A percentile compares a stretch with the other conserved stretches of the same genome.
These are phyloP conservation scores for Saraca asoca DNA, from an alignment of 331 rosid genomes.

Conservation along the genomic window DNA sequence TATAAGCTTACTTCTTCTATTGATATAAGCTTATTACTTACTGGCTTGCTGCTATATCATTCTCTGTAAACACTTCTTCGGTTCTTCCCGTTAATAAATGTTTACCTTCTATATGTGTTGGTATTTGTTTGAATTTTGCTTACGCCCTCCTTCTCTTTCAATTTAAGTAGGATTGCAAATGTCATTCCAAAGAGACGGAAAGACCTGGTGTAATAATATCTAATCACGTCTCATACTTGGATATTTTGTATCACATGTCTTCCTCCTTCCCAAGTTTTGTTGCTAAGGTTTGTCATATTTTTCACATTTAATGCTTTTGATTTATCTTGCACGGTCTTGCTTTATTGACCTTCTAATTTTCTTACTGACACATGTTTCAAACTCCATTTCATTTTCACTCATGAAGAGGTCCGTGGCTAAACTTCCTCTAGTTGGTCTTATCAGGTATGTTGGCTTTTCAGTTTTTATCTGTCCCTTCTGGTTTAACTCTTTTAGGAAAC, in stretches of 20 bases:
- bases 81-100: not conserved
- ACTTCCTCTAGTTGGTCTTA: constrained; percentile 86
- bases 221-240: constrained; percentile 89
- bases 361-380: constrained; percentile 47
- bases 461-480: constrained; percentile 3
- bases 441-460: constrained; percentile 60
- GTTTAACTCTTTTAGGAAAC: constrained; percentile 1
- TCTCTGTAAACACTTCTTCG: not conserved
- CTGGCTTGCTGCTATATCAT: not conserved
- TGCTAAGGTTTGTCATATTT: constrained; percentile 77
- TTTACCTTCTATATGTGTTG: not conserved
- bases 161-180: constrained; percentile 43
- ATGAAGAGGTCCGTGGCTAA: constrained; percentile 92
- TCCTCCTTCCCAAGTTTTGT: constrained; percentile 91
- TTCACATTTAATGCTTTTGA: constrained; percentile 1
- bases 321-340: not conserved
- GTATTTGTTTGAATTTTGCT: not conserved
- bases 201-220: constrained; percentile 87
- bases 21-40: not conserved
- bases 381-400: constrained; percentile 34
- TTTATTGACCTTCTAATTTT: constrained; percentile 18
- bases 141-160: not conserved
- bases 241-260: constrained; percentile 91
- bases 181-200: constrained; percentile 51
- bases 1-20: not conserved